Base-by-base conservation (phyloP, 1,284 basidiomycete species). In the Sanghuangporus sanghuang region DNA sequence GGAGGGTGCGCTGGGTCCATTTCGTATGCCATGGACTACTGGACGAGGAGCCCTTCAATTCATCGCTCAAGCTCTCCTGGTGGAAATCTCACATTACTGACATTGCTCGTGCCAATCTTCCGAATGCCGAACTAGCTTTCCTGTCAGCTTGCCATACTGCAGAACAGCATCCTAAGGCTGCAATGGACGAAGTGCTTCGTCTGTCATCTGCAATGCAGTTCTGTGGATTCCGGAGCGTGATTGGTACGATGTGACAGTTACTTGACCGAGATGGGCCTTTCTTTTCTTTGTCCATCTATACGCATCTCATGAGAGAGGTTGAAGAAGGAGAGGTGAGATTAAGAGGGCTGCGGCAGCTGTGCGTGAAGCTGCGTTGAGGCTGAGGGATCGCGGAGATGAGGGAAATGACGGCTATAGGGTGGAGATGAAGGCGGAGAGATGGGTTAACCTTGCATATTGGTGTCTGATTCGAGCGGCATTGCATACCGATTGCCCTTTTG, bases 171-270 rank as follows among this genome's bases (percentile, higher is more conserved):
- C 16, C 40, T 0, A 12, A n/a, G 2, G 32, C 9, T 12, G 32
- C 52, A 40, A 71, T 70, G 1, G 73, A 77, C 40, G 75, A 78
- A 61, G 68, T 68, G 6, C 63, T 77, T 9, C 75, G 77, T 64
- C 72, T 78, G 8, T 71, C 74, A 6, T 72, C 74, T 0, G 73
- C 71, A 0, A 49, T 77, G 62, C 73, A 73, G 57, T 76, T 75
- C 53, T 67, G 68, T 9, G 77, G 77, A 7, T 71, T 74, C 61
- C 66, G 69, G 7, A 73, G 71, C 39, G 77, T 78, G 0, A 69
- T 80, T 12, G 78, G 75, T n/a, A 77, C 78, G 38, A 66, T 78
- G 67, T 79, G 77, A 76, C 62, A 65, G n/a, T 71, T 76, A 63
- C 57, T 52, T 3, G 72, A 75, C 53, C n/a, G 14, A 1, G 68